Evolutionary conservation across 2,329 filamentous ascomycete genomes (phyloP), one percentile per base, ranked within the genome.

Genomic region (Phaeosphaeriaceae sp.): DNA sequence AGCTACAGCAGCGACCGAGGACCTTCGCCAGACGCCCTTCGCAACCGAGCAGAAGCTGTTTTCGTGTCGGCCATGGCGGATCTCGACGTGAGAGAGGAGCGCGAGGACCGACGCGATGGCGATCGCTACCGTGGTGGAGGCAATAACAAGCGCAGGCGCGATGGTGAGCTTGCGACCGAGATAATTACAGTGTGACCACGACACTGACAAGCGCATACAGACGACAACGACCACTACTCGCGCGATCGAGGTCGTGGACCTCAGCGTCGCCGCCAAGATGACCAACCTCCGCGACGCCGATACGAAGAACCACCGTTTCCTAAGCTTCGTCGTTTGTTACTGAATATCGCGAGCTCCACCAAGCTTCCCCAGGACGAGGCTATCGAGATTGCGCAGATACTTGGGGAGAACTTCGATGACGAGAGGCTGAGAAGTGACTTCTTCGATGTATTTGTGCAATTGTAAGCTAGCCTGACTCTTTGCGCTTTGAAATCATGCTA

Each of bases 361-460:
- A 73, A 74, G 55, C 59, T 76, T n/a, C 74, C 76, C 0, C 68
- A 76, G 48, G 71, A 76, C 36, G 76, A 78, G 42, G 73, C 72
- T 7, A 69, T 72, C 27, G 74, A 78, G 44, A 76, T 78, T 48
- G 75, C 75, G 7, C 91, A 89, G 69, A 86, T 89, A 49, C 86
- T 96, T 17, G 85, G 89, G 31, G 92, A 96, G 46, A 90, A 96
- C 77, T 91, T 65, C 48, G 74, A 90, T 74, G 93, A 96, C n/a
- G 88, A 89, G 66, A 90, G 93, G 66, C 81, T 96, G 54, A 88
- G 88, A 64, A 85, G 83, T 31, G 87, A 84, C 51, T 96, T 96
- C 76, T 82, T 91, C 65, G 86, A 89, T 56, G 84, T 96, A 27
- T 83, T 88, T 7, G 80, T 93, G 57, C 91, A 94, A 78, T 84